phyloP scores from a whole-genome alignment of 1,284 basidiomycete species.

The Gymnopus androsaceus region DNA sequence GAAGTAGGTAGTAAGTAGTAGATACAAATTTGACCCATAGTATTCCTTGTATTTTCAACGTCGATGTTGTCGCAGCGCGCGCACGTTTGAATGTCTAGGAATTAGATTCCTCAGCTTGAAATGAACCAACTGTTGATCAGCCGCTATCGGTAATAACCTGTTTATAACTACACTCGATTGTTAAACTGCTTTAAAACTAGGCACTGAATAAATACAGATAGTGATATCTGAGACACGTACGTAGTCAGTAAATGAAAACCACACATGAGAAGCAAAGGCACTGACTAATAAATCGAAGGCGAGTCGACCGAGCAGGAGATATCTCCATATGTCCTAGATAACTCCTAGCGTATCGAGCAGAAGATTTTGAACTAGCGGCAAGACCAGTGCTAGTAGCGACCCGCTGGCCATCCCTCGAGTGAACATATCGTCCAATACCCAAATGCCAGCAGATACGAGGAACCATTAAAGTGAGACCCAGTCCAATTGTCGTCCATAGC shows the following conservation, averaged over 20 bases:
- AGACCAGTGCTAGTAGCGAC: constrained; percentile 3
- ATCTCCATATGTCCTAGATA: too few relatives aligned
- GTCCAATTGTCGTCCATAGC: constrained; percentile 65
- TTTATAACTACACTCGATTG: neutral
- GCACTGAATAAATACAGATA: constrained; percentile 9
- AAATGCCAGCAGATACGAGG: constrained; percentile 72
- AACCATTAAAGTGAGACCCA: constrained; percentile 65
- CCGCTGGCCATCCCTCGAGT: constrained; percentile 53
- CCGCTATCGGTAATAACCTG: neutral
- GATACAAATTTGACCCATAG: too few relatives aligned
- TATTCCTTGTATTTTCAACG: too few relatives aligned
- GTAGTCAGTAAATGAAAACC: neutral
- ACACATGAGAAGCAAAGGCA: neutral
- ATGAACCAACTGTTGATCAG: neutral
- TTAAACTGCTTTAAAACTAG: constrained; percentile 4
- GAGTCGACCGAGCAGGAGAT: neutral
- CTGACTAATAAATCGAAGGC: constrained; percentile 6
- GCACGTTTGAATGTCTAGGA: too few relatives aligned
- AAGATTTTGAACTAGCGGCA: constrained; percentile 9
- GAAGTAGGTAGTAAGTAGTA: neutral
- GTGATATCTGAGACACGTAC: constrained; percentile 1
- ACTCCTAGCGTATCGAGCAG: constrained; percentile 2
- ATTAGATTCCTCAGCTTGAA: too few relatives aligned
- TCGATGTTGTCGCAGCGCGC: too few relatives aligned
- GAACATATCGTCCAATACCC: constrained; percentile 71